Base-by-base conservation (phyloP, 2,329 filamentous ascomycete species). In the Fusarium sp. region DNA sequence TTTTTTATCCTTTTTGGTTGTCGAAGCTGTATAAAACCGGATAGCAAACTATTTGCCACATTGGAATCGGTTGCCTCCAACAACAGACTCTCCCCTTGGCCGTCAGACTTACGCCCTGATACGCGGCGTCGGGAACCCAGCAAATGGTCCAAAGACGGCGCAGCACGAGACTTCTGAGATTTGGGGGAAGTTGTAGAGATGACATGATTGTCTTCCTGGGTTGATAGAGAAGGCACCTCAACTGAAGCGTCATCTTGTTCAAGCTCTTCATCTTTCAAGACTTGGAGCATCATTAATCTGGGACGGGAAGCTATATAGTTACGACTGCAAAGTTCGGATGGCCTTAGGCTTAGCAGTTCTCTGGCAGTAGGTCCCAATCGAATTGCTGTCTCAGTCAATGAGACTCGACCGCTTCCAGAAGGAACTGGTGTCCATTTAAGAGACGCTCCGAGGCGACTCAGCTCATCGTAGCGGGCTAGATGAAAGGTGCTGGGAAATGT, bases 1-100 rank as follows among this genome's bases (percentile, higher is more conserved):
- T 49, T 64, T 49, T 73, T 74, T 7, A 42, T 45, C n/a, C 60
- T 75, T 35, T 81, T 80, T 1, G 73, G 62, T n/a, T 67, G 71
- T 11, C 76, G 75, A 9, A 82, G 69, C 13, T 79, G 66, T 59
- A 82, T 76, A 33, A 81, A 82, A 15, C 67, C 73, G 3, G 69
- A 70, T 5, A 82, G 57, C 5, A 82, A 67, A 27, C 62, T 77
- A 7, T 71, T 71, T 4, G 79, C 78, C 3, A 76, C 73, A 27
- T 69, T 70, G 11, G 67, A 37, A 23, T 78, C 74, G 15, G 45
- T 54, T 4, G 61, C 60, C 9, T 44, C 33, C 3, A 74, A 67
- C 9, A 79, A 58, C 2, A 75, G 30, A 23, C 13, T 37, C 6
- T 37, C 18, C 12, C 30, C 17, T 12, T 57, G 41, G 6, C 45